Evolutionary conservation across 176 grass and related monocot genomes (phyloP).

Genomic region (Hsuehochloa calcarea): DNA sequence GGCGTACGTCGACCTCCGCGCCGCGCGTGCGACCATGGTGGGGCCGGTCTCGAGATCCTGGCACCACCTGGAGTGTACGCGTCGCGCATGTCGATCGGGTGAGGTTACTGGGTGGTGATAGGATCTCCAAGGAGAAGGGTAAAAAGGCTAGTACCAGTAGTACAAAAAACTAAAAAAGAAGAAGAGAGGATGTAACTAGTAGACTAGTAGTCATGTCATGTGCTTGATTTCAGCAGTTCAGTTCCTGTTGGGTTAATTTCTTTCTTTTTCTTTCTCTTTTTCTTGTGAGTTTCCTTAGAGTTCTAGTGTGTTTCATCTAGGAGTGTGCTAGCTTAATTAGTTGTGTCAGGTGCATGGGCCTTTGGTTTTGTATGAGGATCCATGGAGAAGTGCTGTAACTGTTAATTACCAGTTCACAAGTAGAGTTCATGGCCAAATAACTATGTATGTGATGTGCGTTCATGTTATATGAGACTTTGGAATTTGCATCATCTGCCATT

Average conservation of each 20-base stretch:
- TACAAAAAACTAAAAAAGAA: background rate
- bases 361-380: constrained; percentile 27
- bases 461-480: background rate
- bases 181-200: background rate
- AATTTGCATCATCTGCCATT: too few relatives aligned
- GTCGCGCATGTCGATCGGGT: background rate
- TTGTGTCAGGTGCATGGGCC: background rate
- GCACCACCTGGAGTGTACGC: constrained; percentile 42
- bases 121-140: constrained; percentile 32
- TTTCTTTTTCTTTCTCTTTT: background rate
- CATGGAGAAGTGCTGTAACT: background rate
- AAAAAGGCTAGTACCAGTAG: background rate
- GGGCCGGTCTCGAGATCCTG: constrained; percentile 43
- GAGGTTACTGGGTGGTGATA: constrained; percentile 47
- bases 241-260: background rate
- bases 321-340: background rate
- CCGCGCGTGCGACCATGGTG: background rate
- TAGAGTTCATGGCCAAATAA: background rate
- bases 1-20: background rate
- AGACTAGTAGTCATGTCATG: background rate
- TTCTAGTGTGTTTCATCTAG: background rate
- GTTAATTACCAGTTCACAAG: background rate
- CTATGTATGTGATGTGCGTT: background rate
- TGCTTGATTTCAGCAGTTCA: background rate
- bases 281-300: background rate